These are phyloP conservation scores for Talaromyces islandicus DNA, from an alignment of 2,329 filamentous ascomycete genomes.

Conservation along the genomic window DNA sequence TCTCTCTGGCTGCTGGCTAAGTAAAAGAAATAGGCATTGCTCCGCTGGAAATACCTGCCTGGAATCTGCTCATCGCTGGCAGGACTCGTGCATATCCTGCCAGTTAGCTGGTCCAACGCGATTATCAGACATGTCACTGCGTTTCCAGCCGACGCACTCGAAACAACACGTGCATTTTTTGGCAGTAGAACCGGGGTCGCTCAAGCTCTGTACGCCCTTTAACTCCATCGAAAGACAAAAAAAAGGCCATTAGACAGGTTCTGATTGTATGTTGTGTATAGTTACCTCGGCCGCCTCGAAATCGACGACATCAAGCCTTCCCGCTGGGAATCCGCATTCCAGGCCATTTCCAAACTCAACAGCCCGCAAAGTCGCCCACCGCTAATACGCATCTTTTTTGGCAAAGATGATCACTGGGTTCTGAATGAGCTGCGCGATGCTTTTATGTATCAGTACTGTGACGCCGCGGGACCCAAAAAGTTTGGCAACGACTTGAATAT, in stretches of 20 bases:
- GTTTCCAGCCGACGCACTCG: conserved; percentile 6
- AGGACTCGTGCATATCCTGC: conserved; percentile 1
- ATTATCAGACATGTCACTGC: conserved; percentile 3
- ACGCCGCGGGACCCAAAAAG: neutral
- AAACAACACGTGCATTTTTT: conserved; percentile 2
- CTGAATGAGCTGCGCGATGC: conserved; percentile 4
- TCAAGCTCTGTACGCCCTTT: conserved; percentile 4
- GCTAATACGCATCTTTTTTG: conserved; percentile 9
- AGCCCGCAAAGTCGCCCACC: neutral
- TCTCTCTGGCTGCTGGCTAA: neutral
- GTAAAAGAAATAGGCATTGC: neutral
- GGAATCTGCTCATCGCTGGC: neutral
- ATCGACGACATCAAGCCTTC: conserved; percentile 5
- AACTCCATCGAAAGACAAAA: neutral
- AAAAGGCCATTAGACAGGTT: neutral
- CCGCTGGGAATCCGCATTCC: conserved; percentile 7
- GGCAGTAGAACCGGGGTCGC: conserved; percentile 7
- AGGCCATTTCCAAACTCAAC: neutral
- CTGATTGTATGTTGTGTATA: neutral
- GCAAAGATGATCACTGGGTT: conserved; percentile 9
- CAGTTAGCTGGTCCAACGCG: conserved; percentile 1
- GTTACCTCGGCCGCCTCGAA: conserved; percentile 2
- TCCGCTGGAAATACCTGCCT: conserved; percentile 7
- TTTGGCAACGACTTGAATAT: conserved; percentile 7
- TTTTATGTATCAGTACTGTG: conserved; percentile 9